These are phyloP conservation scores for Russula emetica DNA, from an alignment of 768 basidiomycete species.

Conservation along the genomic window DNA sequence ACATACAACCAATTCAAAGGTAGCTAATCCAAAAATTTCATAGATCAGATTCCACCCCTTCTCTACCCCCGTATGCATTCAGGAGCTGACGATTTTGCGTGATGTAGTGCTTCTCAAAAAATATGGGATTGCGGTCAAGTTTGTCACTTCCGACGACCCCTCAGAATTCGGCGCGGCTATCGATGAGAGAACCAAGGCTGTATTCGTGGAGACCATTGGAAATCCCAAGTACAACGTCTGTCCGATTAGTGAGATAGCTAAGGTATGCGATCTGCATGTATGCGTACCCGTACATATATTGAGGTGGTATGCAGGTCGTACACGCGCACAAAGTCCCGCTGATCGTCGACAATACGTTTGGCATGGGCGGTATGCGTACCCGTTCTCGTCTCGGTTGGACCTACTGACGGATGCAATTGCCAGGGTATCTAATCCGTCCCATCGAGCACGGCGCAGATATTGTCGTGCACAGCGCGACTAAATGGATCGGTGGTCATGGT, in stretches of 20 bases:
- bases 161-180: constrained; percentile 61
- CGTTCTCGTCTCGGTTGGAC: not conserved
- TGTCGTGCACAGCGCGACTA: constrained; percentile 74
- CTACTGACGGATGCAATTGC: not conserved
- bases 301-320: constrained; percentile 46
- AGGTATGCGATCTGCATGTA: constrained; percentile 38
- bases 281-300: not conserved
- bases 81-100: not conserved
- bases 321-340: constrained; percentile 69
- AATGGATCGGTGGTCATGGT: constrained; percentile 83
- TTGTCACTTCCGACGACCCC: constrained; percentile 53
- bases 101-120: constrained; percentile 58
- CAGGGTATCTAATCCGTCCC: constrained; percentile 59
- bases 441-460: constrained; percentile 77
- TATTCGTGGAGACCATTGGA: constrained; percentile 74
- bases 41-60: not conserved
- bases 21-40: constrained; percentile 18
- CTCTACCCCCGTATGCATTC: not conserved
- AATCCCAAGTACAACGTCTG: constrained; percentile 70
- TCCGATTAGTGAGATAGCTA: constrained; percentile 64
- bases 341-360: constrained; percentile 79
- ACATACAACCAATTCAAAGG: constrained; percentile 75
- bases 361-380: constrained; percentile 49
- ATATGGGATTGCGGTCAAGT: constrained; percentile 61
- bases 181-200: constrained; percentile 71